A percentile compares a stretch with the other conserved stretches of the same genome.
Conservation (phyloP, 768 basidiomycete species). For the Agaricus blazei region DNA sequence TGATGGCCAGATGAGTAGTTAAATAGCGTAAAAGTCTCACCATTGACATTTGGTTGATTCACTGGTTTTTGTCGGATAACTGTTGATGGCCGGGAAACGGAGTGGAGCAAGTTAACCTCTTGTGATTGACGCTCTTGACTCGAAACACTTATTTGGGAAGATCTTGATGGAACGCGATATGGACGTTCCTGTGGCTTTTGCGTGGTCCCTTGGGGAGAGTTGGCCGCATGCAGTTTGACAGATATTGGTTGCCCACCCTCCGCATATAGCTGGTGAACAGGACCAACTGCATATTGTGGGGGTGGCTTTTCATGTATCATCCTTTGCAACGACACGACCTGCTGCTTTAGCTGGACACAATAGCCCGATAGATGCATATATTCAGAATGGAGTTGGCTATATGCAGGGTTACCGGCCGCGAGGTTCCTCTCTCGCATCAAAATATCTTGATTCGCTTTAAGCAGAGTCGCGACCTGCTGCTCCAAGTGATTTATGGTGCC, state of each 20-base stretch:
- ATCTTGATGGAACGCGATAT: background rate
- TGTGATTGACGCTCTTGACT: background rate
- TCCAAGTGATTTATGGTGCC: conserved; percentile 12
- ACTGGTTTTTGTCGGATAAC: background rate
- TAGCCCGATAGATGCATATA: background rate
- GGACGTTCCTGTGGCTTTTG: conserved; percentile 6
- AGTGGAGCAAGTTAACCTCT: background rate
- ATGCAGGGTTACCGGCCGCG: conserved; percentile 5
- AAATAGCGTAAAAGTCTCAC: background rate
- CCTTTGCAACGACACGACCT: background rate
- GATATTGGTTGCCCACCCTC: background rate
- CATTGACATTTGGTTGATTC: background rate
- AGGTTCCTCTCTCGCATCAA: conserved; percentile 2
- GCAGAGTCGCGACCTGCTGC: conserved; percentile 1
- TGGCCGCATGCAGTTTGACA: background rate
- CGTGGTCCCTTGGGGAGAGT: conserved; percentile 1
- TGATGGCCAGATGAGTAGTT: background rate
- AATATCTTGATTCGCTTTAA: conserved; percentile 1
- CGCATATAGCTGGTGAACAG: background rate
- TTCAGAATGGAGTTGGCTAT: conserved; percentile 7
- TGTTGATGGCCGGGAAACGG: background rate
- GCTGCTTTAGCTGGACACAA: conserved; percentile 1
- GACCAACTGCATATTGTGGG: background rate
- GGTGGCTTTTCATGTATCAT: background rate
- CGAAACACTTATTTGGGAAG: background rate